Conservation (phyloP, 768 basidiomycete species). For the Gymnopilus junonius region DNA sequence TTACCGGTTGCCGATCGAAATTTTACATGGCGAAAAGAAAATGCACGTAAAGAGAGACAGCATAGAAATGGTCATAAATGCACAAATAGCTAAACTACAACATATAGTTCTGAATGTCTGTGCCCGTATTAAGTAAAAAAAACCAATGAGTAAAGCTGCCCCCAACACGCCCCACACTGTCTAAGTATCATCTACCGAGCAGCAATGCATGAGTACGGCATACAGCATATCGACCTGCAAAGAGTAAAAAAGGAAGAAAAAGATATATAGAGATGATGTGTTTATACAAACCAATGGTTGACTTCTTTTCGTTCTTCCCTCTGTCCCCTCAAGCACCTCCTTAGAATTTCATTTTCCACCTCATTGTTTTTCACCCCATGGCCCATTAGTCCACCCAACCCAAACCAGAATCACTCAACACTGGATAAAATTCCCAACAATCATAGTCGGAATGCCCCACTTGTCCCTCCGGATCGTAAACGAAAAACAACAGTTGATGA, state of each 20-base stretch:
- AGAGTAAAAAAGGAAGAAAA: background rate
- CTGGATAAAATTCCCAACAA: conserved; percentile 87
- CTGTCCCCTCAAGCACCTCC: no score
- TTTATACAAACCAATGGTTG: background rate
- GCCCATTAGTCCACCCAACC: background rate
- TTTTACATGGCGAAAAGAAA: no score
- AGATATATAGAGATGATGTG: background rate
- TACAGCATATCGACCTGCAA: background rate
- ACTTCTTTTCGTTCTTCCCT: no score
- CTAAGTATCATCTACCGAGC: background rate
- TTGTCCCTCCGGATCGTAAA: conserved; percentile 86
- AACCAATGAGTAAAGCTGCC: no score
- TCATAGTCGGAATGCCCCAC: conserved; percentile 89
- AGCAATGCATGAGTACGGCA: background rate
- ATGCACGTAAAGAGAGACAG: no score
- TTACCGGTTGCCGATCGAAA: no score
- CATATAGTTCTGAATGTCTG: no score
- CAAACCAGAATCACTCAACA: conserved; percentile 38
- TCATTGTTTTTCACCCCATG: background rate
- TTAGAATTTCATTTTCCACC: background rate
- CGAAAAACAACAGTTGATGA: conserved; percentile 89
- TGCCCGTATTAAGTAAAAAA: no score
- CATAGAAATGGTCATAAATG: no score
- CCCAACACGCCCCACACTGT: no score
- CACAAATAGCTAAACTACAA: no score